Percentiles rank a stretch among this genome's conserved stretches.
Evolutionary conservation across 768 basidiomycete genomes (phyloP).

Genomic region (Cystobasidium onofrii): DNA sequence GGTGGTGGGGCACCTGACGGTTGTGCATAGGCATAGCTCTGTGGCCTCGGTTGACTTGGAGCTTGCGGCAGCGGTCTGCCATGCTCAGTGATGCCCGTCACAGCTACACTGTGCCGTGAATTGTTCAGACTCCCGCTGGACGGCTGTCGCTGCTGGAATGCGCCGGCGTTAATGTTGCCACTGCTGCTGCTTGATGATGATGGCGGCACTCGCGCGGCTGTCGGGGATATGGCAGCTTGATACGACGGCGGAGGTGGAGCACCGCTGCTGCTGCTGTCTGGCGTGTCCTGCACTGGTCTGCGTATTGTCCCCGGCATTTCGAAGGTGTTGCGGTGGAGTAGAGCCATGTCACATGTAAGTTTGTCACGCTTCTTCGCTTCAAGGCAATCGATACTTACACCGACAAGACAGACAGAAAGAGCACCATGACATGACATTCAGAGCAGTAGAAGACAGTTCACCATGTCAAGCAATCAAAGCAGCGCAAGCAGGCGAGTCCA

Average conservation of each 20-base stretch:
- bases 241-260: constrained; percentile 18
- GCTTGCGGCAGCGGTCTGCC: neutral
- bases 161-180: neutral
- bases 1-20: neutral
- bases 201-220: neutral
- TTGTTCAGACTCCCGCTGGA: neutral
- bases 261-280: neutral
- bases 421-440: neutral
- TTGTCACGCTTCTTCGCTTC: neutral
- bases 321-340: neutral
- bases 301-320: constrained; percentile 18
- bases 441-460: neutral
- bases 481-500: constrained; percentile 10
- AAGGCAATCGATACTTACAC: neutral
- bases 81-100: neutral
- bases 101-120: neutral
- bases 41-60: neutral
- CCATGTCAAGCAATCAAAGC: neutral
- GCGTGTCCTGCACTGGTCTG: neutral
- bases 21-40: neutral
- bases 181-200: neutral
- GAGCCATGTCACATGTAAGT: neutral
- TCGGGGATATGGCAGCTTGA: neutral
- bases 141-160: constrained; percentile 8
- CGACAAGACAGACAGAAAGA: neutral